Evolutionary conservation across 306 rosid genomes (phyloP).

Genomic region (Pyrus betulifolia): DNA sequence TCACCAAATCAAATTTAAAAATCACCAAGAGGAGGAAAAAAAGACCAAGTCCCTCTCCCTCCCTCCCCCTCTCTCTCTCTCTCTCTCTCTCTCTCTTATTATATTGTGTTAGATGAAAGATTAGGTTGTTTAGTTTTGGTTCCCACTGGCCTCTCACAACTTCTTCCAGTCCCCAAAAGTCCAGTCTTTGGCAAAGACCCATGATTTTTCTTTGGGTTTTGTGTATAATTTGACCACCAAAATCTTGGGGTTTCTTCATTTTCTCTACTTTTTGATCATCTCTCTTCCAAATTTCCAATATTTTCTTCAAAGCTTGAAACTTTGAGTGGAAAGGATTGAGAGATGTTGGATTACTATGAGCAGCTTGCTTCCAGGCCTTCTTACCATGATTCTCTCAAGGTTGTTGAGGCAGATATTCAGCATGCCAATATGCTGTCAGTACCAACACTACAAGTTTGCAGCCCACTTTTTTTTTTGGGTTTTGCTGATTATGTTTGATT

Average conservation of each 20-base stretch:
- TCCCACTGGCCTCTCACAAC: constrained; percentile 7
- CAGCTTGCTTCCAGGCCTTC: constrained; percentile 47
- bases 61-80: not conserved
- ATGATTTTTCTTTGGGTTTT: constrained; percentile 5
- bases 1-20: not conserved
- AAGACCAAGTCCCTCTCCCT: not conserved
- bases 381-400: constrained; percentile 55
- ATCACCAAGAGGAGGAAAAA: not conserved
- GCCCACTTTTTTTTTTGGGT: not conserved
- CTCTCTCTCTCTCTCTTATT: not conserved
- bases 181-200: constrained; percentile 17
- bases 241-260: constrained; percentile 7
- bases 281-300: not conserved
- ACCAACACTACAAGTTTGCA: not conserved
- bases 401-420: constrained; percentile 65
- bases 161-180: constrained; percentile 22
- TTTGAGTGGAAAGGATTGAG: constrained; percentile 3
- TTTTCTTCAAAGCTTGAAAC: not conserved
- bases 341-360: constrained; percentile 46
- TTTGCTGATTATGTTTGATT: too few relatives aligned
- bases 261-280: not conserved
- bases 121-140: constrained; percentile 5
- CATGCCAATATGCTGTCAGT: constrained; percentile 77
- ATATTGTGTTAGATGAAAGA: not conserved
- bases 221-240: constrained; percentile 1